phyloP scores from a whole-genome alignment of 1,284 basidiomycete genomes.

The Ustilago loliicola region DNA sequence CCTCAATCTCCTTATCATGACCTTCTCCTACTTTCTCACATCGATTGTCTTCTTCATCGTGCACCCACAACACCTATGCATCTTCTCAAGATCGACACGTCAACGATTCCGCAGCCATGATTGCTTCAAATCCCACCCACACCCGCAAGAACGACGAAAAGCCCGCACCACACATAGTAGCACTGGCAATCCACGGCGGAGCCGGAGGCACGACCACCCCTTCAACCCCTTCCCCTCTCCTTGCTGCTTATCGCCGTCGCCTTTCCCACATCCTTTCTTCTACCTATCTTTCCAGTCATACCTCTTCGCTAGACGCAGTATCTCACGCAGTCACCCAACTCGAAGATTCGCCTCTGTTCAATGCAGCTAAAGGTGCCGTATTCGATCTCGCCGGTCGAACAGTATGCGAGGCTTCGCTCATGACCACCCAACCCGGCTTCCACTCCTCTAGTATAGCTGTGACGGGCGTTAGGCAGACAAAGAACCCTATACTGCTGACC shows the following conservation, averaged over 20 bases:
- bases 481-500: constrained; percentile 81
- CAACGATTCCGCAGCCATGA: no score
- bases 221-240: constrained; percentile 69
- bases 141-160: not conserved
- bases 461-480: constrained; percentile 77
- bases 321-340: constrained; percentile 80
- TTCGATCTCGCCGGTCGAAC: constrained; percentile 73
- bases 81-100: no score
- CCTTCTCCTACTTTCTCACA: not conserved
- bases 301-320: constrained; percentile 85
- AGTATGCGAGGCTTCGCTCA: constrained; percentile 79
- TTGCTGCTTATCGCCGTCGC: constrained; percentile 76
- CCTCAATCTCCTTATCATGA: not conserved
- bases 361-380: constrained; percentile 75
- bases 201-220: constrained; percentile 42
- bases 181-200: constrained; percentile 53
- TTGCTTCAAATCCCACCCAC: not conserved
- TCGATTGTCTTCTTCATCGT: not conserved
- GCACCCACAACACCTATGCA: not conserved
- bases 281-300: constrained; percentile 77
- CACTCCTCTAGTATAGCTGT: constrained; percentile 74
- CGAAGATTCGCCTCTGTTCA: constrained; percentile 84
- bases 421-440: constrained; percentile 63
- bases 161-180: constrained; percentile 25
- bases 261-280: constrained; percentile 76